Evolutionary conservation across 768 basidiomycete genomes (phyloP).

Genomic region (Pulveroboletus sp.): DNA sequence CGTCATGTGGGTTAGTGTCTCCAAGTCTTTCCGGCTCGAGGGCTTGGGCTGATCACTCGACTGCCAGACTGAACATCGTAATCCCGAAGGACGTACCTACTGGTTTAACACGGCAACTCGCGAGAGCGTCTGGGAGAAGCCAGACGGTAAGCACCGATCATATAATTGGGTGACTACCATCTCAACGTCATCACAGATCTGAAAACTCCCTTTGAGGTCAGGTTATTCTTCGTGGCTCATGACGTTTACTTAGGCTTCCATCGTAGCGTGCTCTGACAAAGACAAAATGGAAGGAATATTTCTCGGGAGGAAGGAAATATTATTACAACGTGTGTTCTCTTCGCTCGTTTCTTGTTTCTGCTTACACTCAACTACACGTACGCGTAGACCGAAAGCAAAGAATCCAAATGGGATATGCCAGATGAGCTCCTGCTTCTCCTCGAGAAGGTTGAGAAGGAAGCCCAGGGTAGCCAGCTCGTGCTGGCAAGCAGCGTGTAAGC

Average conservation of each 20-base stretch:
- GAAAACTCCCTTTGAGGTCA: slow-evolving; percentile 88
- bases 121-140: slow-evolving; percentile 98
- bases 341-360: neutral
- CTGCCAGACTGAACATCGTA: slow-evolving; percentile 83
- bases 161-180: neutral
- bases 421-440: slow-evolving; percentile 83
- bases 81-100: slow-evolving; percentile 95
- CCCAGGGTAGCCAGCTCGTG: slow-evolving; percentile 38
- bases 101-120: slow-evolving; percentile 91
- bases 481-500: slow-evolving; percentile 29
- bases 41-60: slow-evolving; percentile 2
- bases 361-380: neutral
- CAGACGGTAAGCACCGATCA: slow-evolving; percentile 60
- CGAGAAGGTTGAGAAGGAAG: slow-evolving; percentile 81
- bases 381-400: slow-evolving; percentile 73
- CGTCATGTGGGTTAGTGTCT: slow-evolving; percentile 32
- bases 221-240: slow-evolving; percentile 9
- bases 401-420: slow-evolving; percentile 98
- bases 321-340: slow-evolving; percentile 69
- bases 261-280: slow-evolving; percentile 76
- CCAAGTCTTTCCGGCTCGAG: neutral
- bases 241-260: slow-evolving; percentile 6
- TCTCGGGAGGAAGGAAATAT: slow-evolving; percentile 86
- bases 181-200: slow-evolving; percentile 51
- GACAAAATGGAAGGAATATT: slow-evolving; percentile 97